Conservation (phyloP, 2,329 filamentous ascomycete species). For the Colletotrichum melonis region DNA sequence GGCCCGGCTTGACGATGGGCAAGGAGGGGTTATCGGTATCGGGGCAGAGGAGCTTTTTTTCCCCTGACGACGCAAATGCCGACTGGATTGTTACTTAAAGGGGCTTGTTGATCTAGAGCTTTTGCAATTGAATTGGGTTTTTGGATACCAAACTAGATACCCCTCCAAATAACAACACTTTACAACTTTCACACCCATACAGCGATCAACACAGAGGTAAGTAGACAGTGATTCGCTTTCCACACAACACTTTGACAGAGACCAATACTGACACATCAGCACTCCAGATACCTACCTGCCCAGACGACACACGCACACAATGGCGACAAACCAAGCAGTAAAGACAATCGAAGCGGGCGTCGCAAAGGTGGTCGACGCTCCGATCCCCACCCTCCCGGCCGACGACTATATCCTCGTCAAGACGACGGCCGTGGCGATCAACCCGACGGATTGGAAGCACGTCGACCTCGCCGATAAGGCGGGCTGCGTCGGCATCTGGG, state of each 20-base stretch:
- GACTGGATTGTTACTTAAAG: neutral
- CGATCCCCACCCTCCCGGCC: slow-evolving; percentile 37
- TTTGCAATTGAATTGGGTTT: neutral
- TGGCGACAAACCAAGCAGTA: slow-evolving; percentile 35
- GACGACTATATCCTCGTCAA: slow-evolving; percentile 48
- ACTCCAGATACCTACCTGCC: neutral
- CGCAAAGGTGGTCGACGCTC: slow-evolving; percentile 44
- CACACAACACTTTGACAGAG: too few relatives aligned
- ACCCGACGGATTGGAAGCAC: slow-evolving; percentile 51
- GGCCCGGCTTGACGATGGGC: slow-evolving; percentile 7
- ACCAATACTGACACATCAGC: neutral
- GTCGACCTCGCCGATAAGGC: slow-evolving; percentile 39
- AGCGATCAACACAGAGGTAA: neutral
- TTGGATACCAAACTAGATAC: neutral
- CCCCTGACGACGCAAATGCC: neutral
- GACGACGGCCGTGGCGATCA: slow-evolving; percentile 49
- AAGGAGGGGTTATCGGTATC: neutral
- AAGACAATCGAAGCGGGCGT: slow-evolving; percentile 36
- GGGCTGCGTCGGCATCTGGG: slow-evolving; percentile 37
- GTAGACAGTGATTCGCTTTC: neutral
- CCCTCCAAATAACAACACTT: neutral
- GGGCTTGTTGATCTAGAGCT: neutral
- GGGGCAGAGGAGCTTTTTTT: neutral
- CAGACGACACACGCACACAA: neutral
- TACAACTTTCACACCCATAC: neutral